These are phyloP conservation scores for Colletotrichum tabaci DNA, from an alignment of 2,329 filamentous ascomycete genomes.

Conservation along the genomic window DNA sequence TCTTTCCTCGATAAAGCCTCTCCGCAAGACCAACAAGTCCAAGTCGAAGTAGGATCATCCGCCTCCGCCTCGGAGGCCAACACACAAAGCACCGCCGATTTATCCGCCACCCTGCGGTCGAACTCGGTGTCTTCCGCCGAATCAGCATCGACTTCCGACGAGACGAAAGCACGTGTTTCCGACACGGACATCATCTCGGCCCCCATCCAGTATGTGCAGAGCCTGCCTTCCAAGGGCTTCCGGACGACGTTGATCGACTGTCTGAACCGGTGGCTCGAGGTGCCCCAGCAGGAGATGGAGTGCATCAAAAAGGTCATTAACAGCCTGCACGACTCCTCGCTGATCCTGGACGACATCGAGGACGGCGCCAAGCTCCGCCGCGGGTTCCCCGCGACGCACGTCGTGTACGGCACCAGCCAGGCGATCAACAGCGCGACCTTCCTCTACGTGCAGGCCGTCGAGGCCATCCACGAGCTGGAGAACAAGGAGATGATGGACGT, in stretches of 20 bases:
- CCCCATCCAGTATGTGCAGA: not conserved
- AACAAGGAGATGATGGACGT: slow-evolving; percentile 67
- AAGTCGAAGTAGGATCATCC: not conserved
- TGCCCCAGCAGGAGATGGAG: not conserved
- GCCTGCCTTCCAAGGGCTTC: not conserved
- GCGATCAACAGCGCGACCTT: slow-evolving; percentile 94
- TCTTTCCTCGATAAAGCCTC: not conserved
- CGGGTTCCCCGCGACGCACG: slow-evolving; percentile 85
- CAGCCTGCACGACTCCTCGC: not conserved
- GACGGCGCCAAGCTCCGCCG: slow-evolving; percentile 83
- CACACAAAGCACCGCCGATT: not conserved
- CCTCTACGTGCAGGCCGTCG: slow-evolving; percentile 84
- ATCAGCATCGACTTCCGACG: not conserved
- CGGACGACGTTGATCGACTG: not conserved
- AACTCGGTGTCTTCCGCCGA: not conserved
- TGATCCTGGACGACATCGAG: slow-evolving; percentile 82
- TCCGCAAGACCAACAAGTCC: not conserved
- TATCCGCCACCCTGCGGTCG: not conserved
- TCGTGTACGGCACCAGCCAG: slow-evolving; percentile 86
- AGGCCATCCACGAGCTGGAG: slow-evolving; percentile 78
- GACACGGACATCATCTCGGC: not conserved
- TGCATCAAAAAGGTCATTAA: slow-evolving; percentile 1
- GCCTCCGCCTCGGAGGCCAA: not conserved
- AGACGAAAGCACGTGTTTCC: not conserved
- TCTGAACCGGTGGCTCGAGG: not conserved